Base-by-base conservation (phyloP, 805 yeast genomes). In the Candida ficus region DNA sequence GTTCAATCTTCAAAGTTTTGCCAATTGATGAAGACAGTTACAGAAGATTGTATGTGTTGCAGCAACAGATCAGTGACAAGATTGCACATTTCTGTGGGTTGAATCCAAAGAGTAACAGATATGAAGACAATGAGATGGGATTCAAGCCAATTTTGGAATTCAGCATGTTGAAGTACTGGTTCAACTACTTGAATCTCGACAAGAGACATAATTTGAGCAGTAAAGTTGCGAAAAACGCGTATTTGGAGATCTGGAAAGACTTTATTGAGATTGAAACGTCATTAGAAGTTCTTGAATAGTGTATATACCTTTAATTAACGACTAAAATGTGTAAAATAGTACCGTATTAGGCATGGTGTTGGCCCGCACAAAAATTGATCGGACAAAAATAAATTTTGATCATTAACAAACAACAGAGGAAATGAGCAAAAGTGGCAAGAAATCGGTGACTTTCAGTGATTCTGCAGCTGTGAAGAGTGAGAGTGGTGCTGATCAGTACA, bases 41-140 rank as follows among this genome's bases (percentile, higher is more conserved):
- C 62, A 73, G 96, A 60, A 70, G 95, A 43, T 68, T 93, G 56
- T 86, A 84, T 54, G 80, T 88, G 27, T 66, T 91, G 17, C 97
- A 90, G 57, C 95, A 89, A 60, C 96, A 89, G 52, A 64, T 93
- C 37, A 73, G 74, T 28, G 96, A 90, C 41, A 84, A 84, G 49
- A 85, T 83, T 42, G 69, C 68, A 29, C 89, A 83, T 47, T 62
- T 66, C 42, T 80, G 84, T 37, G 96, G 97, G 0, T 64, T 93
- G 48, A 93, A 91, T 57, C 95, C 96, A 3, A 71, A 75, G 46
- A 65, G 61, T 9, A 67, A 67, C 44, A 57, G 62, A 21, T 63
- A 50, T 37, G 57, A 57, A 29, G 58, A 56, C 18, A 41, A 47
- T 13, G 60, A 62, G n/a, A 57, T 62, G 25, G 70, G 73, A 13